Percentiles rank a stretch among this genome's conserved stretches.
Conservation (phyloP, 2,329 filamentous ascomycete genomes). For the Colletotrichum truncatum region DNA sequence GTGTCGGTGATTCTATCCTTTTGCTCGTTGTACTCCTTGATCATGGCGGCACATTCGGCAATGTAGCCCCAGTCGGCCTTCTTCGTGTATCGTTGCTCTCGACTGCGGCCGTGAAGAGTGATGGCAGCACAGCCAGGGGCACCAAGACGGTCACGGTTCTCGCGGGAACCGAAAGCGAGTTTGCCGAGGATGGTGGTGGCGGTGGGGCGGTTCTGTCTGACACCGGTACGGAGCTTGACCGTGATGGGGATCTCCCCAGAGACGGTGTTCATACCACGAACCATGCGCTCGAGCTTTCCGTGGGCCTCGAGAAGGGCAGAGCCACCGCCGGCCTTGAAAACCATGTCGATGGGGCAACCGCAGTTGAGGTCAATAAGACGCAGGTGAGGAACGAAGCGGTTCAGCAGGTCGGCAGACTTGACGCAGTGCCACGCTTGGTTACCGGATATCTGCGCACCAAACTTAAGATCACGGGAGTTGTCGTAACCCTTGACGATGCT, state of each 20-base stretch:
- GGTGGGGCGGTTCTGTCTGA: constrained; percentile 80
- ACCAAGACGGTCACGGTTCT: constrained; percentile 75
- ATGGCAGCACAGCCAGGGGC: constrained; percentile 92
- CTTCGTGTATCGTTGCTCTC: constrained; percentile 93
- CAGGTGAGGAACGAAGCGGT: constrained; percentile 80
- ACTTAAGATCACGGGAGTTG: constrained; percentile 83
- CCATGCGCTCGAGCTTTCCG: constrained; percentile 91
- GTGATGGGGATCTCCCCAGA: constrained; percentile 92
- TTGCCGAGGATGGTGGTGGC: constrained; percentile 85
- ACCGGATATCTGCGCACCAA: constrained; percentile 91
- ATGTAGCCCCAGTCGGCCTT: constrained; percentile 97
- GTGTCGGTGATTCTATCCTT: constrained; percentile 78
- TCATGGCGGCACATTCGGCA: constrained; percentile 84
- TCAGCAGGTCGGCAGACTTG: constrained; percentile 86
- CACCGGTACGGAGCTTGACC: constrained; percentile 93
- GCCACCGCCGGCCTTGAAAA: constrained; percentile 87
- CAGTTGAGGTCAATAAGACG: constrained; percentile 96
- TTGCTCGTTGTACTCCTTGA: constrained; percentile 81
- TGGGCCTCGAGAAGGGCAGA: constrained; percentile 91
- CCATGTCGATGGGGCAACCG: constrained; percentile 94
- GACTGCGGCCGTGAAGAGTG: constrained; percentile 90
- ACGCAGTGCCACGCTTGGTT: constrained; percentile 92
- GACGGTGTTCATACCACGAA: constrained; percentile 94
- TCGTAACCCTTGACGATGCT: constrained; percentile 80
- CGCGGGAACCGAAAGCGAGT: constrained; percentile 80